These are phyloP conservation scores for Kwoniella dendrophila DNA, from an alignment of 768 basidiomycete species.

Conservation along the genomic window DNA sequence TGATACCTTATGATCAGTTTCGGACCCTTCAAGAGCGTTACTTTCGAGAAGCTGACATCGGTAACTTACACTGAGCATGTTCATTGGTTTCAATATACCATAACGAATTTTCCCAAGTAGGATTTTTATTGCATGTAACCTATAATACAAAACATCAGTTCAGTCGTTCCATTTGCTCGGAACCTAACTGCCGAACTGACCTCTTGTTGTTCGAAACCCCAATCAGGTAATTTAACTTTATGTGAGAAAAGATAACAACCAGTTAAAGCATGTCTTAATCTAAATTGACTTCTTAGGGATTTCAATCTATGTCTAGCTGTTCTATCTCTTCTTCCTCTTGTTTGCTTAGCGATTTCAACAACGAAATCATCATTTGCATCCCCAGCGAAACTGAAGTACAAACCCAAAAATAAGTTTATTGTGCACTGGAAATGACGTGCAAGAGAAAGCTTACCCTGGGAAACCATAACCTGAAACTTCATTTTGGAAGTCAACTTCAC, in stretches of 20 bases:
- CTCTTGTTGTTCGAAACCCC: conserved; percentile 98
- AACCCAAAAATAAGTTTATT: neutral
- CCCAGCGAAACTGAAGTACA: conserved; percentile 63
- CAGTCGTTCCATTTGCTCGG: neutral
- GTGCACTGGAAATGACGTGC: too few species aligned
- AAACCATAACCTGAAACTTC: conserved; percentile 95
- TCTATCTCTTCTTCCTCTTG: conserved; percentile 58
- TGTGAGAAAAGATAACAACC: conserved; percentile 98
- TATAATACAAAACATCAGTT: neutral
- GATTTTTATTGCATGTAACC: conserved; percentile 97
- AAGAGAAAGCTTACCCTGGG: conserved; percentile 59
- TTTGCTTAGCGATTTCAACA: conserved; percentile 77
- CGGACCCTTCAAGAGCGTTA: neutral
- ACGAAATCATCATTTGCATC: conserved; percentile 88
- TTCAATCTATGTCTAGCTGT: conserved; percentile 71
- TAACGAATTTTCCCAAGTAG: conserved; percentile 79
- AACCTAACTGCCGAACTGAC: conserved; percentile 51
- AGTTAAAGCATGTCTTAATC: conserved; percentile 77
- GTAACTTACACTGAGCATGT: conserved; percentile 69
- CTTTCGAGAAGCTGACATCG: neutral
- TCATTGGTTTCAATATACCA: conserved; percentile 90
- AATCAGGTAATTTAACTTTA: conserved; percentile 95
- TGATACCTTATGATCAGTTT: neutral
- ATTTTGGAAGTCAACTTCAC: conserved; percentile 98
- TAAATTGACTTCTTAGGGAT: conserved; percentile 79